These are phyloP conservation scores for Strigomonas oncopelti DNA, from an alignment of 208 protist species.

Conservation along the genomic window DNA sequence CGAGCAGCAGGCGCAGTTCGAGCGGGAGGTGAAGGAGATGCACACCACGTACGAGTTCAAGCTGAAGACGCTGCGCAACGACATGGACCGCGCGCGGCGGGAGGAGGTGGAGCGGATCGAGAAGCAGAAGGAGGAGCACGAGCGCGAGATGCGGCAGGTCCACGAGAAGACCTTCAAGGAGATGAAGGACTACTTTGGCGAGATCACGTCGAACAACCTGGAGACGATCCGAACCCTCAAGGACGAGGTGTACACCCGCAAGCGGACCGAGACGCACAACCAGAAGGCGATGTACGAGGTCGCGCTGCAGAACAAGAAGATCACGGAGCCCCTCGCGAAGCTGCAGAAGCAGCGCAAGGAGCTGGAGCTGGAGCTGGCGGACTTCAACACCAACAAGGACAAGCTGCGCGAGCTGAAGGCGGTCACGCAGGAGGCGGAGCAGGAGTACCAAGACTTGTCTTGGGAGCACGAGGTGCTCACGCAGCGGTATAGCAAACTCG, in stretches of 20 bases:
- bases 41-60: conserved; percentile 94
- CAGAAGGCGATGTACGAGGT: conserved; percentile 98
- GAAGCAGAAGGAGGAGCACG: conserved; percentile 94
- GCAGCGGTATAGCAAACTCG: conserved; percentile 89
- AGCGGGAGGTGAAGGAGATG: conserved; percentile 91
- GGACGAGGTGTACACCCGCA: conserved; percentile 93
- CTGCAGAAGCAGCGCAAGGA: conserved; percentile 89
- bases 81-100: conserved; percentile 89
- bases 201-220: conserved; percentile 98
- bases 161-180: conserved; percentile 96
- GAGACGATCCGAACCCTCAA: conserved; percentile 97
- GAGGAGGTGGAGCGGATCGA: conserved; percentile 95
- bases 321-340: conserved; percentile 94
- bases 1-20: conserved; percentile 84
- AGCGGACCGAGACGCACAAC: conserved; percentile 92
- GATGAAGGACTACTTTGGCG: conserved; percentile 98
- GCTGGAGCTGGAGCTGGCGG: conserved; percentile 87
- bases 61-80: conserved; percentile 84
- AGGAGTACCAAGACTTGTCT: conserved; percentile 85
- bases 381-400: conserved; percentile 88
- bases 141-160: conserved; percentile 91
- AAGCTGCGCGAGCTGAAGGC: conserved; percentile 80
- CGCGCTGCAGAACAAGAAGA: conserved; percentile 93
- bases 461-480: conserved; percentile 96
- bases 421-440: conserved; percentile 70